A percentile compares a stretch with the other conserved stretches of the same genome.
Evolutionary conservation across 2,329 filamentous ascomycete genomes (phyloP).

Genomic region (Bertia moriformis): DNA sequence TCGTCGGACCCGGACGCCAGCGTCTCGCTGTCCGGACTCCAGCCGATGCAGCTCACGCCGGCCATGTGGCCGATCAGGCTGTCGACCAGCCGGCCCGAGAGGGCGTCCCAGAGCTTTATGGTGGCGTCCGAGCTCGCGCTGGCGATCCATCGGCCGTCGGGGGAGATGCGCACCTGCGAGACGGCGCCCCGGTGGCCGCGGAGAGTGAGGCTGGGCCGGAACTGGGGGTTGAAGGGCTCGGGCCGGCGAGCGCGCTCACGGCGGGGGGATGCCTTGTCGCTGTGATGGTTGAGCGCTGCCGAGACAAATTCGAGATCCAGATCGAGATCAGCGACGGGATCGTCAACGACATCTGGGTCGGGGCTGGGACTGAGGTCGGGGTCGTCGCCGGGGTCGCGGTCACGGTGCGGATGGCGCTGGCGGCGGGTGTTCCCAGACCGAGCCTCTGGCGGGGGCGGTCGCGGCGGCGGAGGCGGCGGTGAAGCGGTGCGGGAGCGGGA

Average conservation of each 20-base stretch:
- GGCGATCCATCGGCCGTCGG: slow-evolving; percentile 78
- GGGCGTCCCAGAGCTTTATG: slow-evolving; percentile 78
- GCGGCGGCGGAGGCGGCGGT: slow-evolving; percentile 6
- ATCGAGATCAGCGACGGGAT: slow-evolving; percentile 11
- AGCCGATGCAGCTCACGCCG: slow-evolving; percentile 79
- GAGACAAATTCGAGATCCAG: slow-evolving; percentile 11
- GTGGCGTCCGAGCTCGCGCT: slow-evolving; percentile 80
- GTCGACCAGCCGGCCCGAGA: slow-evolving; percentile 65
- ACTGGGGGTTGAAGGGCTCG: slow-evolving; percentile 47
- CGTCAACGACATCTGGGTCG: slow-evolving; percentile 2
- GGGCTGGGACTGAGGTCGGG: slow-evolving; percentile 1
- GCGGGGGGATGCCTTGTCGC: slow-evolving; percentile 21
- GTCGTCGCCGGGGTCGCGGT: too few relatives aligned
- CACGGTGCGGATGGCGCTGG: too few relatives aligned
- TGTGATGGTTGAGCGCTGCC: slow-evolving; percentile 12
- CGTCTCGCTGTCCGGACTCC: slow-evolving; percentile 77
- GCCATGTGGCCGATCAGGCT: slow-evolving; percentile 88
- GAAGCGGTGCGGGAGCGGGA: slow-evolving; percentile 12
- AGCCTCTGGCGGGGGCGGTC: not conserved
- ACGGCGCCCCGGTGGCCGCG: slow-evolving; percentile 68
- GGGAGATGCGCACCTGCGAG: slow-evolving; percentile 79
- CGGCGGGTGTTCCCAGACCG: not conserved
- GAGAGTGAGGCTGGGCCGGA: slow-evolving; percentile 56
- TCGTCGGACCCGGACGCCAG: slow-evolving; percentile 89
- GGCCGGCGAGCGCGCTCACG: slow-evolving; percentile 15